These are phyloP conservation scores for Narthecium ossifragum DNA, from an alignment of 106 monocot species.

Conservation along the genomic window DNA sequence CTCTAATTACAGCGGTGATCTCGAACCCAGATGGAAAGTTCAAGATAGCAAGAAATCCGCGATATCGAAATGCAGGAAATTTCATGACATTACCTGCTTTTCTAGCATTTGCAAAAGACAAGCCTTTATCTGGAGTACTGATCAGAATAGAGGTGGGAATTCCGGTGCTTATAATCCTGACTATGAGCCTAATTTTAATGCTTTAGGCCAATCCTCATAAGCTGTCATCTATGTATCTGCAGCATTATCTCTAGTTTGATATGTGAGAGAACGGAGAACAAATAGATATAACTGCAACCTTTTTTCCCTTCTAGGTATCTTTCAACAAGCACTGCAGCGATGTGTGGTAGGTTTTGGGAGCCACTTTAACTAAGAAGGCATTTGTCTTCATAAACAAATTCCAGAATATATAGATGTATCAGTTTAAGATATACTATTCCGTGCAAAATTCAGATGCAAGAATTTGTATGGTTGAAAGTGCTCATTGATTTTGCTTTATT, in stretches of 20 bases:
- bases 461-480: not conserved
- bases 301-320: no score
- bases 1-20: constrained; percentile 48
- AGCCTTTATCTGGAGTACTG: constrained; percentile 46
- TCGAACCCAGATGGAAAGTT: constrained; percentile 34
- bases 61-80: constrained; percentile 53
- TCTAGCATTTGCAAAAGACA: constrained; percentile 54
- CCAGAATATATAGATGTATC: no score
- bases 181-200: no score
- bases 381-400: no score
- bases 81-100: constrained; percentile 68
- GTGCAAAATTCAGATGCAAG: not conserved
- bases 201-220: not conserved
- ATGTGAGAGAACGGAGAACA: no score
- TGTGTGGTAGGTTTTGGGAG: no score
- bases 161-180: no score
- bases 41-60: constrained; percentile 36
- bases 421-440: no score
- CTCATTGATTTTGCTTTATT: not conserved
- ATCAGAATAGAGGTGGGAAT: constrained; percentile 57
- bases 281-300: no score
- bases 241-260: no score
- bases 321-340: no score
- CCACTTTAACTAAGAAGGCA: no score
- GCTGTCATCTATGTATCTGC: not conserved